Evolutionary conservation across 1,284 basidiomycete genomes (phyloP).

Genomic region (Prillingera fragicola): DNA sequence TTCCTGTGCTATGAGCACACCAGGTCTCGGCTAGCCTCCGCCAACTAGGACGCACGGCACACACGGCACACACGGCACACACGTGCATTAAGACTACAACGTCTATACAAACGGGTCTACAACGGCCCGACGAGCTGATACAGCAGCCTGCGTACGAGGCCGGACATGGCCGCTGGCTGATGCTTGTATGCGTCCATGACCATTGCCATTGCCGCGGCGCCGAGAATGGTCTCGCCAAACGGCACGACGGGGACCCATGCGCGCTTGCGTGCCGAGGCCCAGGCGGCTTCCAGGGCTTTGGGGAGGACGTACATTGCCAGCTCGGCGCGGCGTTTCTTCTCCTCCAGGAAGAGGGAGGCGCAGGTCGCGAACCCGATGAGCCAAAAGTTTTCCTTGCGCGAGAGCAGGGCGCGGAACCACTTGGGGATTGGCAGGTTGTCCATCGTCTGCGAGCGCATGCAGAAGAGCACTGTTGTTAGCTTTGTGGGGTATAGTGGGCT

Average conservation of each 20-base stretch:
- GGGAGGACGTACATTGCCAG: constrained; percentile 85
- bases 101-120: too few relatives aligned
- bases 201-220: constrained; percentile 77
- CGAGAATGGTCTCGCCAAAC: constrained; percentile 63
- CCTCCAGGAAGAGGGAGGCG: constrained; percentile 78
- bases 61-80: too few relatives aligned
- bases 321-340: constrained; percentile 53
- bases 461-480: constrained; percentile 54
- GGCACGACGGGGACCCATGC: constrained; percentile 65
- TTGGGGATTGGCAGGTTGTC: constrained; percentile 31
- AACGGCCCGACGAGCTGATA: constrained; percentile 85
- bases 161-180: constrained; percentile 80
- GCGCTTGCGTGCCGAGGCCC: constrained; percentile 70
- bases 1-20: too few relatives aligned
- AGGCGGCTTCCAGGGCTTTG: constrained; percentile 81
- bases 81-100: too few relatives aligned
- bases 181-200: constrained; percentile 81
- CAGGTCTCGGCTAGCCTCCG: too few relatives aligned
- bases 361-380: constrained; percentile 70
- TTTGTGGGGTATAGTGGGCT: constrained; percentile 29
- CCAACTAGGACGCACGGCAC: too few relatives aligned
- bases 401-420: constrained; percentile 55
- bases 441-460: constrained; percentile 52
- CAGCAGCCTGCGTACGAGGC: constrained; percentile 75
- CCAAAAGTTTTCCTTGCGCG: constrained; percentile 68